Percentiles rank a stretch among this genome's conserved stretches.
Conservation (phyloP, 768 basidiomycete species). For the Crepidotus variabilis region DNA sequence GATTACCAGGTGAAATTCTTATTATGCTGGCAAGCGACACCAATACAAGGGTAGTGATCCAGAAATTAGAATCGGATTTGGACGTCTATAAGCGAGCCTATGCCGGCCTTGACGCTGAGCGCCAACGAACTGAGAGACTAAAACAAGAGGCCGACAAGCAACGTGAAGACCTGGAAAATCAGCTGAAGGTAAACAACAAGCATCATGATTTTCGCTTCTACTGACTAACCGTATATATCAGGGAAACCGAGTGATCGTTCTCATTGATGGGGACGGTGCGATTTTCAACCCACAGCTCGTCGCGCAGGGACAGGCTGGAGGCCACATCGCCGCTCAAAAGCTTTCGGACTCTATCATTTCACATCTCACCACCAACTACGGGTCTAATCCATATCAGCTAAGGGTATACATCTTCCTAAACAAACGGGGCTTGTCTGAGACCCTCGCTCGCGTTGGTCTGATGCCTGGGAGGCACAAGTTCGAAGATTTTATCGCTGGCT, state of each 20-base stretch:
- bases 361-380: conserved; percentile 30
- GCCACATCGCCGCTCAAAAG: conserved; percentile 49
- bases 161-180: conserved; percentile 34
- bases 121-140: conserved; percentile 25
- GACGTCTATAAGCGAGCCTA: conserved; percentile 40
- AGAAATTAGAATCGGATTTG: conserved; percentile 36
- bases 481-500: conserved; percentile 64
- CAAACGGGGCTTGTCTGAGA: conserved; percentile 54
- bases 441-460: conserved; percentile 38
- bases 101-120: conserved; percentile 32
- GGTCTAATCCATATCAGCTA: conserved; percentile 44
- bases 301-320: conserved; percentile 52
- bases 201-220: neutral
- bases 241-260: conserved; percentile 44
- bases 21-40: conserved; percentile 30
- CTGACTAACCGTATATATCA: conserved; percentile 14
- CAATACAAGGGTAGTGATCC: conserved; percentile 25
- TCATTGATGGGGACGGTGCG: conserved; percentile 65
- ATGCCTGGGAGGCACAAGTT: conserved; percentile 39
- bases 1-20: conserved; percentile 32
- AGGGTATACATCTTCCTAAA: conserved; percentile 64
- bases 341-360: conserved; percentile 38
- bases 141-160: conserved; percentile 35
- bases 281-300: conserved; percentile 58
- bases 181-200: conserved; percentile 30